These are phyloP conservation scores for Colletotrichum sp. DNA, from an alignment of 2,329 filamentous ascomycete genomes.

Conservation along the genomic window DNA sequence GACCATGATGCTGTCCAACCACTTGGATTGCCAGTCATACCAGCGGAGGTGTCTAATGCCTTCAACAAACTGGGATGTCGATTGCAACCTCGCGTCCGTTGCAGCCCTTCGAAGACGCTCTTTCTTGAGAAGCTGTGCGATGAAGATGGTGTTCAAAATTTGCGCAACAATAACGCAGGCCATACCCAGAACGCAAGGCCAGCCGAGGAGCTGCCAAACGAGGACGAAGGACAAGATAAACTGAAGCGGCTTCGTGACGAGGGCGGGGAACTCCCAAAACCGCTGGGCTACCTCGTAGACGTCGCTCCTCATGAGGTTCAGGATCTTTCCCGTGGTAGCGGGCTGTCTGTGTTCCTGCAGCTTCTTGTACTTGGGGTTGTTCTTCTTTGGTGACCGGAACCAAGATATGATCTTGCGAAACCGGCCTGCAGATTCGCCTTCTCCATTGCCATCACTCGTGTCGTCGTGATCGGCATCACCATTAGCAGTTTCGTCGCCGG, in stretches of 20 bases:
- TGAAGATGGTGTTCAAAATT: constrained; percentile 69
- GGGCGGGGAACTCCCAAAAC: constrained; percentile 85
- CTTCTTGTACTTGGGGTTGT: constrained; percentile 21
- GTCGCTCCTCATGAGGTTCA: constrained; percentile 84
- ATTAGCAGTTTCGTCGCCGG: constrained; percentile 27
- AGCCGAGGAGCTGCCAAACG: constrained; percentile 80
- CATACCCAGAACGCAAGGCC: constrained; percentile 77
- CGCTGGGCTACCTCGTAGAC: constrained; percentile 82
- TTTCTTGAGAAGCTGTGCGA: constrained; percentile 67
- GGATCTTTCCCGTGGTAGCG: constrained; percentile 87
- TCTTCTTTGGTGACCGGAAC: not conserved
- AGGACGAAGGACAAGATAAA: constrained; percentile 76
- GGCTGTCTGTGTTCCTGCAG: constrained; percentile 49
- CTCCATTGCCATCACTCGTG: constrained; percentile 4
- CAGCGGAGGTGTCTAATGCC: constrained; percentile 80
- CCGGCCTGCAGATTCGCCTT: not conserved
- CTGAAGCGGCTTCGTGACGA: constrained; percentile 78
- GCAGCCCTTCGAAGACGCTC: constrained; percentile 74
- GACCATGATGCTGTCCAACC: constrained; percentile 72
- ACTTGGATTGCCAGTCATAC: constrained; percentile 82
- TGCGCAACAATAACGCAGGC: constrained; percentile 73
- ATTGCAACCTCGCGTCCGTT: constrained; percentile 79
- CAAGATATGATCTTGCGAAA: constrained; percentile 2
- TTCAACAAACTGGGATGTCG: constrained; percentile 85
- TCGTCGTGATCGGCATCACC: constrained; percentile 19